Percentiles rank a stretch among this genome's conserved stretches.
Evolutionary conservation across 345 rosid species (phyloP).

Genomic region (Nasturtium officinale): DNA sequence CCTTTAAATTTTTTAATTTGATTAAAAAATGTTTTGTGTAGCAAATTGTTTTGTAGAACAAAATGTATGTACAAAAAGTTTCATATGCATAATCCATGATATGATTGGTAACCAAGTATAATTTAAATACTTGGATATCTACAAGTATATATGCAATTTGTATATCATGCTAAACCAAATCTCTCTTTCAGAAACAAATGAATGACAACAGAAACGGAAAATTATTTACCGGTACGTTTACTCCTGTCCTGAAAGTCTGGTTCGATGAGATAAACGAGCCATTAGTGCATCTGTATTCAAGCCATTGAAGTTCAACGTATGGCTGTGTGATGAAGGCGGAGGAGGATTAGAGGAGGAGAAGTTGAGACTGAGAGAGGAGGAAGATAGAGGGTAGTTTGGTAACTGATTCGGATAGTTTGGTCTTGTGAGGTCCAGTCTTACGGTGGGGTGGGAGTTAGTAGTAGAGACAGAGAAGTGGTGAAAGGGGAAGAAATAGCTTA

Average conservation of each 20-base stretch:
- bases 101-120: not conserved
- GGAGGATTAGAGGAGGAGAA: slow-evolving; percentile 44
- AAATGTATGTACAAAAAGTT: slow-evolving; percentile 2
- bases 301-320: slow-evolving; percentile 36
- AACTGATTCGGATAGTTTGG: slow-evolving; percentile 39
- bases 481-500: slow-evolving; percentile 36
- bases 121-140: slow-evolving; percentile 3
- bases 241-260: slow-evolving; percentile 26
- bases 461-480: slow-evolving; percentile 53
- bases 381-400: slow-evolving; percentile 36
- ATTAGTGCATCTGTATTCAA: slow-evolving; percentile 27
- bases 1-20: too few relatives aligned
- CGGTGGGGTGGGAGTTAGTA: slow-evolving; percentile 59
- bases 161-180: slow-evolving; percentile 9
- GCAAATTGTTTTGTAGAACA: not conserved
- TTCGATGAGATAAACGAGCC: slow-evolving; percentile 31
- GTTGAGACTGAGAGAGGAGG: slow-evolving; percentile 43
- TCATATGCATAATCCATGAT: slow-evolving; percentile 1
- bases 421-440: slow-evolving; percentile 66
- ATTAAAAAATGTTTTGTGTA: not conserved
- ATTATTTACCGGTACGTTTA: not conserved
- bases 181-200: slow-evolving; percentile 1
- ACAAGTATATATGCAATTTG: slow-evolving; percentile 10
- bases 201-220: not conserved
- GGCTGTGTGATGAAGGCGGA: slow-evolving; percentile 23